Evolutionary conservation across 2,329 filamentous ascomycete species (phyloP), one percentile per base, ranked within the genome.

Genomic region (Epichloe brachyelytri): DNA sequence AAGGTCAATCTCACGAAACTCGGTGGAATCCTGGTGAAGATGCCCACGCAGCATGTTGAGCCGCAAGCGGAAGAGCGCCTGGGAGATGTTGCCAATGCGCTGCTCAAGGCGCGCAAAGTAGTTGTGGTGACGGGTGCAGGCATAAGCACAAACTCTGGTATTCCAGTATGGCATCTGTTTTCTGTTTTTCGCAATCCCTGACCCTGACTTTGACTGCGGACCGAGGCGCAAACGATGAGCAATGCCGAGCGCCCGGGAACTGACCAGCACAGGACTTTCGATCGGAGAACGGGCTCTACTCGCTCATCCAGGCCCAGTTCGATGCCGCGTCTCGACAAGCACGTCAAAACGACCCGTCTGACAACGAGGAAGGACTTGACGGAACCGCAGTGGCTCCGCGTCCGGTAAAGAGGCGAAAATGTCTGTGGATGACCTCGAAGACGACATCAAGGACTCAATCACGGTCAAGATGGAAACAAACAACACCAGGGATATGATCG

Each of bases 131-230:
- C 84, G 0, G 83, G 84, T 47, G 83, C 83, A 46, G 83, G 83
- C 49, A 87, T 87, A 61, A 85, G 82, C 62, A 87, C 84, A 48
- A 87, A 86, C 62, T 86, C 82, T 55, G 84, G 84, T 51, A 87
- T 87, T 61, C 83, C 83, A 48, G 83, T 86, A 71, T 54, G 63
- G 36, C 36, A 14, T 49, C 12, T 33, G 14, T 12, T 15, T 26
- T 26, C 22, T 26, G 22, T 26, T n/a, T 26, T 40, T 38, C 7
- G 8, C 22, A 10, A 11, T 20, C n/a, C 19, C 36, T 5, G 17
- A 43, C 53, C 17, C 48, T 37, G 34, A 45, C n/a, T 17, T 33
- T 46, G 19, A 11, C 22, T 40, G 7, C 14, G 33, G 10, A 12
- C 39, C 37, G 45, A 43, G 33, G 10, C 1, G 17, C 12, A 15